Base-by-base conservation (phyloP, 2,329 filamentous ascomycete species). In the Penicillium sp. region DNA sequence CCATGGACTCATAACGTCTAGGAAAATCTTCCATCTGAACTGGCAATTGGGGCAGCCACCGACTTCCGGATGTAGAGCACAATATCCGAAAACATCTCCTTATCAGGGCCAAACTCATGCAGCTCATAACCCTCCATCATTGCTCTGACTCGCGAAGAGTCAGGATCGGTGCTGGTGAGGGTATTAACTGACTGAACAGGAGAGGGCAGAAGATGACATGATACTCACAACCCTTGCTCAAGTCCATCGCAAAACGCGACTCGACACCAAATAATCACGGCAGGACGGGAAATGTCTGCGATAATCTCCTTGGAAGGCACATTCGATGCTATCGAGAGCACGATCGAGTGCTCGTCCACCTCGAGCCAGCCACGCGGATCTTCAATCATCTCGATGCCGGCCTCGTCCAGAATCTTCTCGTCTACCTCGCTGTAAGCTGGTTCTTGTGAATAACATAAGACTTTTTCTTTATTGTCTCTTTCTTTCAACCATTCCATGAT, bases 301-400 rank as follows among this genome's bases (percentile, higher is more conserved):
- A 72, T 57, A 24, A 70, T 67, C 51, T 71, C 65, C 43, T 64
- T 66, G 10, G 68, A 57, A 3, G 68, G 64, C 2, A 67, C 59
- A 42, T 61, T 55, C 6, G 64, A 43, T n/a, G 54, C 61, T 39
- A 61, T 50, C 1, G 65, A 65, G 49, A 71, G 53, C 9, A 71
- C 61, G 6, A 70, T 41, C 2, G 66, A 64, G 15, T 62, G 48
- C 29, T 66, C 59, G 43, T 70, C 63, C 8, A 71, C 48, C 51
- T 69, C 62, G 3, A 69, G 57, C 53, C 70, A 69, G 4, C 63
- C 67, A 22, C 53, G 39, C 2, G 61, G 61, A 33, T 64, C 61
- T n/a, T 62, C 53, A n/a, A 64, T 41, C n/a, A 61, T 52, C 32
- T 57, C 38, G 3, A 61, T 44, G 2, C 52, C 54, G 24, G 45